Conservation (phyloP, 2,329 filamentous ascomycete species). For the Hypoxylon sp. region DNA sequence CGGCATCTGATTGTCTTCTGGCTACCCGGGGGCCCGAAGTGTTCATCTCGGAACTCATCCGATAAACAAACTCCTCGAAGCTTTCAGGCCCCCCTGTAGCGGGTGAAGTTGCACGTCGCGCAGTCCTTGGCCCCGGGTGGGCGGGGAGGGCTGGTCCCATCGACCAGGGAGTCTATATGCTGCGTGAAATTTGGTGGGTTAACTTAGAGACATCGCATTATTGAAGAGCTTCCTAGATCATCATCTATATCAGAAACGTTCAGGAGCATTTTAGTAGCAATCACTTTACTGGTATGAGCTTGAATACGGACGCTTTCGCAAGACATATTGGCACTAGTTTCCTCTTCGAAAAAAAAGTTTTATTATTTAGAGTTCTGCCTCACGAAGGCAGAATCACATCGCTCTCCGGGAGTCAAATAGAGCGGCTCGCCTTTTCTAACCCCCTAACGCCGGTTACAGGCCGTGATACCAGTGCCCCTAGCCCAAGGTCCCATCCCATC, state of each 20-base stretch:
- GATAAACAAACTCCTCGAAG: neutral
- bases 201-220: neutral
- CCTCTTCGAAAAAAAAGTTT: constrained; percentile 3
- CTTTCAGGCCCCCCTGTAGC: neutral
- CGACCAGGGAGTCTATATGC: neutral
- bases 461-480: constrained; percentile 27
- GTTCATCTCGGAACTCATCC: neutral
- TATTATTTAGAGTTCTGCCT: constrained; percentile 21
- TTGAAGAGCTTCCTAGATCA: neutral
- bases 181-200: neutral
- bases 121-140: neutral
- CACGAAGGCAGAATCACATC: constrained; percentile 8
- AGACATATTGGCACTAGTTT: constrained; percentile 1
- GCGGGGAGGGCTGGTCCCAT: neutral
- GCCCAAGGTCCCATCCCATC: constrained; percentile 23
- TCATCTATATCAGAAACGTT: neutral
- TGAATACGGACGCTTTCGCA: neutral
- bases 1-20: neutral
- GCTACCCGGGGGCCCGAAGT: neutral
- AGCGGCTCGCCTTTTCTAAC: constrained; percentile 23
- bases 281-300: constrained; percentile 1
- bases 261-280: neutral
- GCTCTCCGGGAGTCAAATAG: constrained; percentile 12
- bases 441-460: constrained; percentile 35
- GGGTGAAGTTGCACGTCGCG: neutral